phyloP scores from a whole-genome alignment of 805 yeast species.

The Komagataella ulmi region DNA sequence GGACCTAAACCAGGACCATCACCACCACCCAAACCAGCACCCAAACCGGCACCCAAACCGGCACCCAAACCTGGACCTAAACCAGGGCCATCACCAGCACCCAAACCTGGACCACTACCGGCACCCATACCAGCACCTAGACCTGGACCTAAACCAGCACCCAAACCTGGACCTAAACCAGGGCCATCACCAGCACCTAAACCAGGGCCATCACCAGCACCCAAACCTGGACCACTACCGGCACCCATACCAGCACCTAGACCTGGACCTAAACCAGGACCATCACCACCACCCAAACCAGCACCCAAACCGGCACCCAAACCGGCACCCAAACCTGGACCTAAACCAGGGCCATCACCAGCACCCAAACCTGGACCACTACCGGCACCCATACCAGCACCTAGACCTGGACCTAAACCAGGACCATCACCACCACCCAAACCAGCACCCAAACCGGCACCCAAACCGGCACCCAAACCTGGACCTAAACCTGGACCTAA shows the following conservation, averaged over 20 bases:
- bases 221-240: slow-evolving; percentile 1
- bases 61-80: slow-evolving; percentile 1
- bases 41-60: slow-evolving; percentile 3
- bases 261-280: neutral
- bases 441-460: neutral
- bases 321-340: neutral
- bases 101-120: slow-evolving; percentile 5
- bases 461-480: neutral
- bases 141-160: slow-evolving; percentile 1
- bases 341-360: neutral
- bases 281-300: neutral
- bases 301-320: neutral
- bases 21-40: neutral
- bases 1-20: neutral
- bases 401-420: neutral
- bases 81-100: slow-evolving; percentile 2
- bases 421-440: neutral
- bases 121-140: slow-evolving; percentile 3
- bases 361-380: neutral
- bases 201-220: neutral
- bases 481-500: neutral
- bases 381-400: neutral
- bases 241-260: slow-evolving; percentile 1
- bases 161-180: neutral
- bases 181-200: neutral